These are phyloP conservation scores for Penicillium bovifimosum DNA, from an alignment of 495 filamentous ascomycete species.

Conservation along the genomic window DNA sequence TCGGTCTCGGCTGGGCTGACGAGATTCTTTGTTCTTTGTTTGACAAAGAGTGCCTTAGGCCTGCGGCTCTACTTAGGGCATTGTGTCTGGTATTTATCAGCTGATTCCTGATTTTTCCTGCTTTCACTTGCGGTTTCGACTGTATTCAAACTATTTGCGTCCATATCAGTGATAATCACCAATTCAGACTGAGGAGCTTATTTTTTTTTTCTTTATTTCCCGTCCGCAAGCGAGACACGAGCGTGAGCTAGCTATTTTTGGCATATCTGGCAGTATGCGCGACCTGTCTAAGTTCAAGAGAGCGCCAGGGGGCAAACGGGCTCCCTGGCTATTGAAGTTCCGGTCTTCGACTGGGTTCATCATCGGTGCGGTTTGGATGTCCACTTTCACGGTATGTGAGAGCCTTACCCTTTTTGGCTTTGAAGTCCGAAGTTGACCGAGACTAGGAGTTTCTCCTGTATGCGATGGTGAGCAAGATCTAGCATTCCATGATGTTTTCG, in stretches of 20 bases:
- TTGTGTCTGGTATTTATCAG: not conserved
- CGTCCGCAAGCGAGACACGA: not conserved
- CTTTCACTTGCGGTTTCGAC: not conserved
- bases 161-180: not conserved
- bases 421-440: not conserved
- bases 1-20: not conserved
- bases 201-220: not conserved
- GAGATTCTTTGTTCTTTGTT: not conserved
- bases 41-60: not conserved
- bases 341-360: slow-evolving; percentile 60
- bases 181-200: not conserved
- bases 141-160: not conserved
- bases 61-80: not conserved
- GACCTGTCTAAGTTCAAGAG: not conserved
- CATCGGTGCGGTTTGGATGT: slow-evolving; percentile 53
- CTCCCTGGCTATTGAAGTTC: slow-evolving; percentile 43
- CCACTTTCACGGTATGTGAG: slow-evolving; percentile 57
- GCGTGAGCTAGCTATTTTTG: not conserved
- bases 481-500: not conserved
- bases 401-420: not conserved
- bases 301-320: slow-evolving; percentile 1
- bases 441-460: slow-evolving; percentile 41
- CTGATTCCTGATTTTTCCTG: not conserved
- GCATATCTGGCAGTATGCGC: not conserved
- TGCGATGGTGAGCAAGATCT: slow-evolving; percentile 24